These are phyloP conservation scores for Atkinsonella texensis DNA, from an alignment of 2,329 filamentous ascomycete genomes.

Conservation along the genomic window DNA sequence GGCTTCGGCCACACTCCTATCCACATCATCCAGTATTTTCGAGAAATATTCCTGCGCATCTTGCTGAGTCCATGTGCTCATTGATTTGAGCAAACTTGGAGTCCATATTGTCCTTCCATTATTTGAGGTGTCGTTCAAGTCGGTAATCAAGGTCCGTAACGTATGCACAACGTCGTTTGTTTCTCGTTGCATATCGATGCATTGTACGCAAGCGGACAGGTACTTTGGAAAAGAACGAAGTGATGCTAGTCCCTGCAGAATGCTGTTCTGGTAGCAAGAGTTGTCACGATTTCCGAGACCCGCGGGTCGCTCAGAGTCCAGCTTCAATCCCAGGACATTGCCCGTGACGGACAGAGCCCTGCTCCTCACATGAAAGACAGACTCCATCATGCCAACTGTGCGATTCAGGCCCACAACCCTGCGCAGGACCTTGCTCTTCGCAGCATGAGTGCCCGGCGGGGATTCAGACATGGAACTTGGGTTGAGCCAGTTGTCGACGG, in stretches of 20 bases:
- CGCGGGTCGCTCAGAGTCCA: constrained; percentile 33
- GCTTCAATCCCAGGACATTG: constrained; percentile 26
- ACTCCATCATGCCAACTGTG: constrained; percentile 39
- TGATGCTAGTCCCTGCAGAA: constrained; percentile 74
- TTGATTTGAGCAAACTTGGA: constrained; percentile 68
- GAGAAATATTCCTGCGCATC: constrained; percentile 97
- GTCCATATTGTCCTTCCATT: constrained; percentile 74
- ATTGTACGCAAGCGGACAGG: constrained; percentile 35
- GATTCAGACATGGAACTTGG: constrained; percentile 28
- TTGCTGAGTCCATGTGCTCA: constrained; percentile 93
- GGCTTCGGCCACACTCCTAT: constrained; percentile 57
- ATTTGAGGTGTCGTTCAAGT: constrained; percentile 56
- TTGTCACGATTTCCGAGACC: constrained; percentile 89
- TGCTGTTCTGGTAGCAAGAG: constrained; percentile 95
- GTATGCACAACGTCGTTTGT: constrained; percentile 30
- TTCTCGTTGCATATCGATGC: constrained; percentile 14
- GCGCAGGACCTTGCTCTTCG: constrained; percentile 54
- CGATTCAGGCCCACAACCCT: constrained; percentile 49
- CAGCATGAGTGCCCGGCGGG: constrained; percentile 32
- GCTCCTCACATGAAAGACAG: constrained; percentile 45
- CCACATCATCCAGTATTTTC: constrained; percentile 73
- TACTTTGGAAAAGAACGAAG: constrained; percentile 58
- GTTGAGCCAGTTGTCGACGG: constrained; percentile 42
- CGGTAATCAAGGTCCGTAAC: constrained; percentile 54
- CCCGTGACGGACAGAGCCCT: constrained; percentile 42